These are phyloP conservation scores for Phytopythium cucurbitacearum DNA, from an alignment of 352 stramenopile genomes.

Conservation along the genomic window DNA sequence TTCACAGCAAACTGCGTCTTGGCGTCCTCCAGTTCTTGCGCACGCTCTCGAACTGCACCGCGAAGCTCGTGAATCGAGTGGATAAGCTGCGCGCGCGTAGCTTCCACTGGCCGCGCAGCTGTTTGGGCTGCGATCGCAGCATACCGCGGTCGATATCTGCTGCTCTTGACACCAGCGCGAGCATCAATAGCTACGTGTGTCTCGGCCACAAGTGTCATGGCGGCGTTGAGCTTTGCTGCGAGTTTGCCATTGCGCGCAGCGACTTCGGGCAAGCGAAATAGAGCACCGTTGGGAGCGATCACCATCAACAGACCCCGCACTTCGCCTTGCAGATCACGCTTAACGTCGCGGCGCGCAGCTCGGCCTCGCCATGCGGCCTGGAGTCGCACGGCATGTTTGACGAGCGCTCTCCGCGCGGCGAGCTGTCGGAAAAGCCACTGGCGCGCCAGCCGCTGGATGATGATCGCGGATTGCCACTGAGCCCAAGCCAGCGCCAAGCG, in stretches of 20 bases:
- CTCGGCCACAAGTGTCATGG: constrained; percentile 56
- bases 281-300: constrained; percentile 50
- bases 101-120: constrained; percentile 24
- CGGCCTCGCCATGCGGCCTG: constrained; percentile 50
- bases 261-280: constrained; percentile 57
- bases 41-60: constrained; percentile 20
- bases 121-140: constrained; percentile 30
- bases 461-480: constrained; percentile 30
- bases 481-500: constrained; percentile 26
- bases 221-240: constrained; percentile 31
- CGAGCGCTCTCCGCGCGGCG: neutral
- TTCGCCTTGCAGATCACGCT: constrained; percentile 32
- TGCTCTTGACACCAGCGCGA: constrained; percentile 9
- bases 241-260: constrained; percentile 22
- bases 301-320: constrained; percentile 37
- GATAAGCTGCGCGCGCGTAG: constrained; percentile 42
- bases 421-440: constrained; percentile 21
- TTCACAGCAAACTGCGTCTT: constrained; percentile 19
- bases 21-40: constrained; percentile 18
- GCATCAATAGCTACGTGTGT: constrained; percentile 35
- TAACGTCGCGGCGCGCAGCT: constrained; percentile 27
- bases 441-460: constrained; percentile 28
- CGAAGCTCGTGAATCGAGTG: constrained; percentile 39
- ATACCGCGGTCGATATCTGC: constrained; percentile 15
- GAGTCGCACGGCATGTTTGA: constrained; percentile 24